These are phyloP conservation scores for Auxenochlorella protothecoides DNA, from an alignment of 139 green algal species.

Conservation along the genomic window DNA sequence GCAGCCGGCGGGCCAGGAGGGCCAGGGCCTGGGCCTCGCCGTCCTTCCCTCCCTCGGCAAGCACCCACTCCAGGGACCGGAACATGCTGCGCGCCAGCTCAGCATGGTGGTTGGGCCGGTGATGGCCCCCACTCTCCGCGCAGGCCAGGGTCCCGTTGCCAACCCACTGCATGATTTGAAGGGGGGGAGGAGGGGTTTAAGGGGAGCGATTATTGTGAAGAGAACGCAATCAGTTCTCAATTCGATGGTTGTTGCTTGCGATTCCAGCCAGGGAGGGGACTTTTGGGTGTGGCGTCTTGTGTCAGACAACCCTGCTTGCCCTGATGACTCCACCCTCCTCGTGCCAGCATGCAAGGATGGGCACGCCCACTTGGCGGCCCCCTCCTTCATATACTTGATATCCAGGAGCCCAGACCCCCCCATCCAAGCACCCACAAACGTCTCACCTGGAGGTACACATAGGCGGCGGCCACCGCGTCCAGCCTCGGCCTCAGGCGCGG, in stretches of 20 bases:
- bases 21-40: neutral
- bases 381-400: too few species aligned
- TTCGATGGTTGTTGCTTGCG: too few species aligned
- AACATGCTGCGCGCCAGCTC: slow-evolving; percentile 75
- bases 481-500: slow-evolving; percentile 31
- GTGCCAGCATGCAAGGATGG: slow-evolving; percentile 10
- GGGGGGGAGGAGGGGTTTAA: slow-evolving; percentile 2
- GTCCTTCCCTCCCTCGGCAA: slow-evolving; percentile 31
- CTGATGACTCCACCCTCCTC: slow-evolving; percentile 1
- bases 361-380: neutral
- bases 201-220: neutral
- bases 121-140: slow-evolving; percentile 84
- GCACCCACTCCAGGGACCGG: slow-evolving; percentile 64
- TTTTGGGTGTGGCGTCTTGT: too few species aligned
- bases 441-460: slow-evolving; percentile 39
- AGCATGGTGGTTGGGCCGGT: slow-evolving; percentile 87
- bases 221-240: too few species aligned
- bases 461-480: slow-evolving; percentile 35
- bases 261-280: too few species aligned
- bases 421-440: neutral
- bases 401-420: too few species aligned
- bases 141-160: slow-evolving; percentile 79
- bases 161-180: slow-evolving; percentile 71
- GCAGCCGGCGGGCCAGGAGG: slow-evolving; percentile 55
- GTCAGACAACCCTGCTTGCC: too few species aligned